Evolutionary conservation across 2,329 filamentous ascomycete genomes (phyloP).

Genomic region (Neopestalotiopsis clavispora): DNA sequence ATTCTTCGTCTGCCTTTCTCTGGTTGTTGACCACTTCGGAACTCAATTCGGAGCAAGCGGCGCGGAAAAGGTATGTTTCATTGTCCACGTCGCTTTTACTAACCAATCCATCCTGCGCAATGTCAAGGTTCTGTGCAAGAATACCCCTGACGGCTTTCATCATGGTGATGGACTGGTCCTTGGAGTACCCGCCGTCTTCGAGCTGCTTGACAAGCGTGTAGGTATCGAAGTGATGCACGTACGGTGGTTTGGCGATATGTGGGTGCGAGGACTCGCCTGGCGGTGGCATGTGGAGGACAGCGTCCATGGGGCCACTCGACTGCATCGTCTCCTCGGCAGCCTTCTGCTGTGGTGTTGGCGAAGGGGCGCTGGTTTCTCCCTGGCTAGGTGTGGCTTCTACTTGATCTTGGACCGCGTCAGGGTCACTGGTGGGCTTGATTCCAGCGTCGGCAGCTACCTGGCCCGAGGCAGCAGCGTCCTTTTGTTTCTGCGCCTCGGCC

Average conservation of each 20-base stretch:
- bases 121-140: conserved; percentile 77
- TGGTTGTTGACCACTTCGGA: conserved; percentile 84
- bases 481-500: neutral
- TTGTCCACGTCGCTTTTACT: conserved; percentile 95
- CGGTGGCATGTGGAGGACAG: conserved; percentile 47
- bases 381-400: neutral
- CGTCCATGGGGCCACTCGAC: conserved; percentile 53
- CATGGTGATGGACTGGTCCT: conserved; percentile 76
- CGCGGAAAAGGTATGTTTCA: conserved; percentile 90
- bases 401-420: conserved; percentile 20
- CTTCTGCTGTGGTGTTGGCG: conserved; percentile 35
- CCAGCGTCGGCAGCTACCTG: neutral
- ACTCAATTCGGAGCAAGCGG: conserved; percentile 88
- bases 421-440: neutral
- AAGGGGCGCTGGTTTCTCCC: conserved; percentile 20
- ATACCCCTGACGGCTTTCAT: conserved; percentile 91
- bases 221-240: conserved; percentile 96
- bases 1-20: conserved; percentile 77
- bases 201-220: conserved; percentile 87
- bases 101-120: conserved; percentile 80
- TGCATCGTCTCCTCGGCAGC: conserved; percentile 44
- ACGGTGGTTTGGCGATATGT: conserved; percentile 74
- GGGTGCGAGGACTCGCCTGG: conserved; percentile 45
- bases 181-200: conserved; percentile 70
- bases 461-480: conserved; percentile 1